Evolutionary conservation across 2,329 filamentous ascomycete genomes (phyloP).

Genomic region (Gliomastix tumulicola): DNA sequence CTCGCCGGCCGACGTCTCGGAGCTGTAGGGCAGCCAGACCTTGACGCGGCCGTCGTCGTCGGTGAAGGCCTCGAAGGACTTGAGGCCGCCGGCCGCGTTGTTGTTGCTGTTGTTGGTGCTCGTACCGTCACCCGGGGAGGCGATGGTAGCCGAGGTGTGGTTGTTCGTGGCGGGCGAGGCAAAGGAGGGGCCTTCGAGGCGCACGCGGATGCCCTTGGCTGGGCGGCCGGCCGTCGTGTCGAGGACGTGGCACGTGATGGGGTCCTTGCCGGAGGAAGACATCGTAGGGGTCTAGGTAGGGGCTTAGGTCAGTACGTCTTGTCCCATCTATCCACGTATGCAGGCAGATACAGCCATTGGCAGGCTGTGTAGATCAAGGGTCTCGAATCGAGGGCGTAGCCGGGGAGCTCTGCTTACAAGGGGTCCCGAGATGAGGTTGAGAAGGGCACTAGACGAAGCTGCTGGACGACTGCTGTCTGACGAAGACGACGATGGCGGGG

Average conservation of each 20-base stretch:
- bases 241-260: slow-evolving; percentile 82
- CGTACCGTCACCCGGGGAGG: slow-evolving; percentile 8
- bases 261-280: slow-evolving; percentile 44
- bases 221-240: slow-evolving; percentile 72
- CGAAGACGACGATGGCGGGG: too few relatives aligned
- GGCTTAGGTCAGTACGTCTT: too few relatives aligned
- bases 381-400: too few relatives aligned
- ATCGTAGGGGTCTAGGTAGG: background rate
- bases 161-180: slow-evolving; percentile 8
- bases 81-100: slow-evolving; percentile 26
- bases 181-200: slow-evolving; percentile 42
- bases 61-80: slow-evolving; percentile 59
- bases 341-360: too few relatives aligned
- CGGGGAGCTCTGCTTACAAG: too few relatives aligned
- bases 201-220: slow-evolving; percentile 58
- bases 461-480: too few relatives aligned
- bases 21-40: slow-evolving; percentile 56
- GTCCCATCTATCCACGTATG: too few relatives aligned
- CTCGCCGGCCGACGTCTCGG: slow-evolving; percentile 41
- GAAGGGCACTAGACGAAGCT: too few relatives aligned
- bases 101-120: too few relatives aligned
- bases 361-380: too few relatives aligned
- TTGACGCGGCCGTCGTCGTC: slow-evolving; percentile 71
- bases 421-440: too few relatives aligned
- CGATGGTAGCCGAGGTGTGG: slow-evolving; percentile 14